Base-by-base conservation (phyloP, 2,329 filamentous ascomycete species). In the Cladosporium halotolerans region DNA sequence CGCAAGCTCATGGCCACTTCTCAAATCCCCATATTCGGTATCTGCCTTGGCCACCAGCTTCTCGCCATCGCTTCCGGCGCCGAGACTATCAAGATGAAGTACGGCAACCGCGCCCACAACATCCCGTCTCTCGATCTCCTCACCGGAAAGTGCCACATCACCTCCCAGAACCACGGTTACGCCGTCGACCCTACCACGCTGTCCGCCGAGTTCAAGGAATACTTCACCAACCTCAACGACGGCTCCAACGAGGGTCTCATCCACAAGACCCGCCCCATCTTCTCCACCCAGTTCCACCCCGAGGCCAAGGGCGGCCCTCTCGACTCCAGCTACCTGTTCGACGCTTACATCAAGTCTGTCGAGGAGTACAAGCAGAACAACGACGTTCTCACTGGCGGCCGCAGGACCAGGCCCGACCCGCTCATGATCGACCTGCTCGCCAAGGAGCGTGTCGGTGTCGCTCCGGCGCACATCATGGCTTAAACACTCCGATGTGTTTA, bases 31-130 rank as follows among this genome's bases (percentile, higher is more conserved):
- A 85, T 99, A 73, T 95, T 99, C 84, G 93, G 93, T 65, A 97
- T 99, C 68, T 99, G 93, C 71, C 83, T 99, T 61, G 93, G 93
- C 60, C 93, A 99, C 75, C 93, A 99, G 79, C 84, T 99, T 50
- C 80, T 99, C 55, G 92, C 91, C 60, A 82, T 96, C 62, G 90
- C 93, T 45, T 81, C 87, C 55, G 93, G 93, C 59, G 93, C 89
- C 52, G 81, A 83, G 65, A 97, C 93, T 57, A 86, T 95, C 76
- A 97, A 97, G 82, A 83, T 99, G 74, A 97, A 97, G 82, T 99
- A 96, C 73, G 93, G 93, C 68, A 99, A 99, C 81, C 88, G 93
- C 63, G 93, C 91, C 14, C 93, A 97, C 80, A 99, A 99, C 79
- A 97, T 97, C 65, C 93, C 93, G 8, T 90, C 91, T 56, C 78